phyloP scores from a whole-genome alignment of 2,329 filamentous ascomycete species.

The Rhinocladiella mackenziei region DNA sequence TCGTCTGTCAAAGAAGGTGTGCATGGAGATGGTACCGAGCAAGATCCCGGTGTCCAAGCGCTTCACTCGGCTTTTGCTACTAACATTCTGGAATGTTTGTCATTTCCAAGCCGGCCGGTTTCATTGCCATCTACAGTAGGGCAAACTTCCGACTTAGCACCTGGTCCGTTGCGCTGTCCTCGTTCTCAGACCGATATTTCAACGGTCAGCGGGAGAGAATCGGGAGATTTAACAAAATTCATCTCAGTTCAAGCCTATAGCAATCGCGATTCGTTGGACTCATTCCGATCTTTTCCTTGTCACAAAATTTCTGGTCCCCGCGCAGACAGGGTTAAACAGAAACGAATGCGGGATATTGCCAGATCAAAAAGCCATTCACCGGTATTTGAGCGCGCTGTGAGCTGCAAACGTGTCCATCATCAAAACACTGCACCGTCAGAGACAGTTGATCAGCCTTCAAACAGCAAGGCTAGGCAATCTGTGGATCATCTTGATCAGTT shows the following conservation, averaged over 20 bases:
- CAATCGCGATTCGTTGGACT: neutral
- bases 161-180: neutral
- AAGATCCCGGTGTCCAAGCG: no score
- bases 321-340: conserved; percentile 18
- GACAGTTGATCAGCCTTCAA: neutral
- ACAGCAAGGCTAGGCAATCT: neutral
- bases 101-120: no score
- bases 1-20: no score
- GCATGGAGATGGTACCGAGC: no score
- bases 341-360: conserved; percentile 16
- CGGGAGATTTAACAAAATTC: neutral
- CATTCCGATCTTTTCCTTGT: conserved; percentile 5
- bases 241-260: conserved; percentile 1
- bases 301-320: conserved; percentile 12
- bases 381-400: neutral
- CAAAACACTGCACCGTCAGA: neutral
- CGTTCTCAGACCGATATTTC: neutral
- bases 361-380: conserved; percentile 3
- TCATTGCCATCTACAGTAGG: no score
- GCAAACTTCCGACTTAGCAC: no score
- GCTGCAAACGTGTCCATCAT: neutral
- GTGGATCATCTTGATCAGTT: conserved; percentile 23
- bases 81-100: no score
- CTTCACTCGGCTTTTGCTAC: no score
- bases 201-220: neutral